phyloP scores from a whole-genome alignment of 495 filamentous ascomycete species.

The Jackrogersella multiformis region DNA sequence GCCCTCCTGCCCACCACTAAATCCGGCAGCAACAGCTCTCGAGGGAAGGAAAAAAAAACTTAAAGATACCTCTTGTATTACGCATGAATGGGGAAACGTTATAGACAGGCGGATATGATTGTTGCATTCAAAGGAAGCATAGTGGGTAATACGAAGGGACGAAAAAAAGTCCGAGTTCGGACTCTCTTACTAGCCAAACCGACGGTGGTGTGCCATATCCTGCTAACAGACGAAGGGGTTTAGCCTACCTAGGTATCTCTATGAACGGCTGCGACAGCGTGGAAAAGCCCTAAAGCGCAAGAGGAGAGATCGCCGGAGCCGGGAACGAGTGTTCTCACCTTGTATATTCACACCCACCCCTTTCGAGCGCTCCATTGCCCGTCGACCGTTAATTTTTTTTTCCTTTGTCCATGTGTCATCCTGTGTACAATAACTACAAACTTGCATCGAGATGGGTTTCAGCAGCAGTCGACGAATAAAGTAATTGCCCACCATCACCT shows the following conservation, averaged over 20 bases:
- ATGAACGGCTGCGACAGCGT: slow-evolving; percentile 20
- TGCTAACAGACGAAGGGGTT: slow-evolving; percentile 10
- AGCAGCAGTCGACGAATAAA: slow-evolving; percentile 36
- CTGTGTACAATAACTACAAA: slow-evolving; percentile 44
- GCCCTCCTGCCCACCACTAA: slow-evolving; percentile 71
- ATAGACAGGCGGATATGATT: slow-evolving; percentile 40
- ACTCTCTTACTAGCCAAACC: slow-evolving; percentile 24
- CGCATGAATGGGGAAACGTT: slow-evolving; percentile 39
- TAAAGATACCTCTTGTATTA: slow-evolving; percentile 42
- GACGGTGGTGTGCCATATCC: slow-evolving; percentile 7
- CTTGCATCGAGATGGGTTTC: slow-evolving; percentile 36
- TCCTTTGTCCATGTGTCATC: slow-evolving; percentile 31
- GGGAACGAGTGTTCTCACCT: slow-evolving; percentile 17
- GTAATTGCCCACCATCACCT: slow-evolving; percentile 31
- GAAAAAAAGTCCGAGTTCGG: slow-evolving; percentile 28
- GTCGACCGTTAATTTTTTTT: slow-evolving; percentile 18
- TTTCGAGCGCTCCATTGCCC: slow-evolving; percentile 20
- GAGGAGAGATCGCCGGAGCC: slow-evolving; percentile 21
- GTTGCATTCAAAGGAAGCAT: slow-evolving; percentile 38
- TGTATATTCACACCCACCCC: slow-evolving; percentile 35
- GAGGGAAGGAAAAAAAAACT: slow-evolving; percentile 11
- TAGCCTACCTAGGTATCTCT: slow-evolving; percentile 2
- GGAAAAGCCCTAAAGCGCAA: slow-evolving; percentile 25
- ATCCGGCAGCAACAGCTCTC: neutral
- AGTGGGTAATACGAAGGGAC: slow-evolving; percentile 42